Evolutionary conservation across 1,284 basidiomycete genomes (phyloP).

Genomic region (Fomitopsis pinicola): DNA sequence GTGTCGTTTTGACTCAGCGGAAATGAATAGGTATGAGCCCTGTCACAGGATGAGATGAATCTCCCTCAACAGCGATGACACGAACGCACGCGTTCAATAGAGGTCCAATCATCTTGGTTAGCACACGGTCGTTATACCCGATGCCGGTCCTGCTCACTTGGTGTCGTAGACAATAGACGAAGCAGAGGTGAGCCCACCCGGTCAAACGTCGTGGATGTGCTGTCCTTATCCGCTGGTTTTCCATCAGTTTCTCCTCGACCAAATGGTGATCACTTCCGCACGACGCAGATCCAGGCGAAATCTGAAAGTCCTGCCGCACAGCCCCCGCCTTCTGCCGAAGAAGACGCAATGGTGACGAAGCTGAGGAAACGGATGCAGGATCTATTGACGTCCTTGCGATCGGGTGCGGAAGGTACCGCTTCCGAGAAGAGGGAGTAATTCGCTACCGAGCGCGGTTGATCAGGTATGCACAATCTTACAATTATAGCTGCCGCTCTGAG

Average conservation of each 20-base stretch:
- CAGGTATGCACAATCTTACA: no score
- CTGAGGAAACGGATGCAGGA: constrained; percentile 33
- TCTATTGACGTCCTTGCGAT: constrained; percentile 31
- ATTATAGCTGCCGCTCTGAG: no score
- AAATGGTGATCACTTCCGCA: constrained; percentile 26
- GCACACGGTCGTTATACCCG: neutral
- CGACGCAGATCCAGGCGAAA: neutral
- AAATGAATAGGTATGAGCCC: neutral
- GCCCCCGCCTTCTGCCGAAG: constrained; percentile 36
- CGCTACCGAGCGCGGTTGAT: neutral
- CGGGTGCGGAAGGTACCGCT: constrained; percentile 34
- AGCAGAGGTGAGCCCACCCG: constrained; percentile 30
- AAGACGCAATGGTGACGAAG: constrained; percentile 35
- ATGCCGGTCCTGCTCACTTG: neutral
- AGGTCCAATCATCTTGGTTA: neutral
- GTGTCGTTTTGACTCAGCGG: no score
- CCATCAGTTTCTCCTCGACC: constrained; percentile 36
- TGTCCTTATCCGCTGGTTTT: neutral
- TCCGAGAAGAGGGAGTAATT: neutral
- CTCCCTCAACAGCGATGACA: neutral
- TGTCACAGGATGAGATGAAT: neutral
- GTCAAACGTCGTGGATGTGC: neutral
- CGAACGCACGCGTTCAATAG: neutral
- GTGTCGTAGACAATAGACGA: constrained; percentile 37
- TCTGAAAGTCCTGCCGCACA: constrained; percentile 9